These are phyloP conservation scores for Boletus vinaceobasis DNA, from an alignment of 768 basidiomycete species.

Conservation along the genomic window DNA sequence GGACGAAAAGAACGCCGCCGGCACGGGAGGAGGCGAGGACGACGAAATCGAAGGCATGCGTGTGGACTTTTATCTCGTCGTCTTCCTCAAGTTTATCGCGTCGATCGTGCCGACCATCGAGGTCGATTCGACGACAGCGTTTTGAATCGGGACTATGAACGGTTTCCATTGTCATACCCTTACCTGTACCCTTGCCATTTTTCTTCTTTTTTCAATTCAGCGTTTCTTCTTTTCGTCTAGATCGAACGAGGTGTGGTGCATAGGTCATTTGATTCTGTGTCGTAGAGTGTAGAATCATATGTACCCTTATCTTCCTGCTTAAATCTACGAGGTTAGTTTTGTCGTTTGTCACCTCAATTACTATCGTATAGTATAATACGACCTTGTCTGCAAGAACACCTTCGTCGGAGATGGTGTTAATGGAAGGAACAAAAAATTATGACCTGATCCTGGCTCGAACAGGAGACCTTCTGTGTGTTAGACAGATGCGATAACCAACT, in stretches of 20 bases:
- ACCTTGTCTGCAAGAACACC: neutral
- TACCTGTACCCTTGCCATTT: neutral
- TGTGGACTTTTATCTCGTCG: constrained; percentile 97
- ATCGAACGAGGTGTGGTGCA: constrained; percentile 1
- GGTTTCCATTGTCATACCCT: constrained; percentile 15
- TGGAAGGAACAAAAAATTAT: constrained; percentile 3
- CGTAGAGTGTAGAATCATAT: constrained; percentile 24
- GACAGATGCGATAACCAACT: constrained; percentile 78
- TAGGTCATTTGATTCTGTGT: neutral
- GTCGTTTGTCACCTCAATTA: neutral
- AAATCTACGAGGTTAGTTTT: neutral
- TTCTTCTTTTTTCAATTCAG: neutral
- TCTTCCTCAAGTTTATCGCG: constrained; percentile 99
- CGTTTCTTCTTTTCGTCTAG: neutral
- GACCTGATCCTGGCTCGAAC: constrained; percentile 60
- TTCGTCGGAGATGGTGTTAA: too few species aligned
- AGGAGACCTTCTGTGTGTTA: constrained; percentile 75
- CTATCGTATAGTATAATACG: too few species aligned
- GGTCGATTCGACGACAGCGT: constrained; percentile 86
- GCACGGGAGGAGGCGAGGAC: constrained; percentile 20
- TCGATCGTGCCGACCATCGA: constrained; percentile 99
- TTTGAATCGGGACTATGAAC: constrained; percentile 33
- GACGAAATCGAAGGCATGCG: constrained; percentile 87
- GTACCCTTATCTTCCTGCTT: constrained; percentile 20
- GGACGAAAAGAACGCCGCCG: constrained; percentile 41